These are phyloP conservation scores for Parafenestella ontariensis DNA, from an alignment of 2,329 filamentous ascomycete species.

Conservation along the genomic window DNA sequence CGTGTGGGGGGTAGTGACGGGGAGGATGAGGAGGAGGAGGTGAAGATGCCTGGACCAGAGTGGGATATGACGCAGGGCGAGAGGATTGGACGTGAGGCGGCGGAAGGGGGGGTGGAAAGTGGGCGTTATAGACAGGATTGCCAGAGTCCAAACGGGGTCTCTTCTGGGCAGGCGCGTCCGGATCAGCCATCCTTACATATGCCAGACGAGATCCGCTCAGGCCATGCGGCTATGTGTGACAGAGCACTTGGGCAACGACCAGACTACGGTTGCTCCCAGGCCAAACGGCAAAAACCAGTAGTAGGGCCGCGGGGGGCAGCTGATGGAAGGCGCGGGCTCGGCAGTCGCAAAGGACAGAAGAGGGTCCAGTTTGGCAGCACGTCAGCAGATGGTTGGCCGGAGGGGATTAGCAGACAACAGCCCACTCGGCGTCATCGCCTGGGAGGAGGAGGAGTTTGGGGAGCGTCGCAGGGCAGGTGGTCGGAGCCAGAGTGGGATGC, in stretches of 20 bases:
- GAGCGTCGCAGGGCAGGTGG: slow-evolving; percentile 45
- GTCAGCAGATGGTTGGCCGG: slow-evolving; percentile 39
- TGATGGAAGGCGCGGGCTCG: slow-evolving; percentile 36
- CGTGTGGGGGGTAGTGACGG: slow-evolving; percentile 36
- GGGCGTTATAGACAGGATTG: slow-evolving; percentile 46
- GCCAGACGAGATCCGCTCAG: slow-evolving; percentile 45
- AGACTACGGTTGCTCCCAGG: slow-evolving; percentile 22
- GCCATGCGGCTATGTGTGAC: slow-evolving; percentile 48
- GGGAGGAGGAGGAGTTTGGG: slow-evolving; percentile 41
- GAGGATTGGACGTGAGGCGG: slow-evolving; percentile 39
- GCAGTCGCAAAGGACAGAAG: slow-evolving; percentile 39
- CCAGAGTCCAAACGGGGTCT: slow-evolving; percentile 49
- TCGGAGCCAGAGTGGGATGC: slow-evolving; percentile 38
- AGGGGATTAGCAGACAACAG: slow-evolving; percentile 31
- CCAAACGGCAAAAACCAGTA: slow-evolving; percentile 37
- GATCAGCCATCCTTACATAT: slow-evolving; percentile 51
- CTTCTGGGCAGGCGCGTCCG: slow-evolving; percentile 48
- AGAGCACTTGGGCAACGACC: slow-evolving; percentile 23
- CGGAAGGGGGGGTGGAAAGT: slow-evolving; percentile 43
- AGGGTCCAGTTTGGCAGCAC: slow-evolving; percentile 36
- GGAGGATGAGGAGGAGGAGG: slow-evolving; percentile 24
- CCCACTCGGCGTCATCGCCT: slow-evolving; percentile 48
- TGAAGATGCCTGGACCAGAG: slow-evolving; percentile 38
- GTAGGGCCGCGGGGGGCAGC: slow-evolving; percentile 30
- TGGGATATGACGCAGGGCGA: slow-evolving; percentile 41